Evolutionary conservation across 305 asterid genomes (phyloP), one percentile per base, ranked within the genome.

Genomic region (Rubia balearica): DNA sequence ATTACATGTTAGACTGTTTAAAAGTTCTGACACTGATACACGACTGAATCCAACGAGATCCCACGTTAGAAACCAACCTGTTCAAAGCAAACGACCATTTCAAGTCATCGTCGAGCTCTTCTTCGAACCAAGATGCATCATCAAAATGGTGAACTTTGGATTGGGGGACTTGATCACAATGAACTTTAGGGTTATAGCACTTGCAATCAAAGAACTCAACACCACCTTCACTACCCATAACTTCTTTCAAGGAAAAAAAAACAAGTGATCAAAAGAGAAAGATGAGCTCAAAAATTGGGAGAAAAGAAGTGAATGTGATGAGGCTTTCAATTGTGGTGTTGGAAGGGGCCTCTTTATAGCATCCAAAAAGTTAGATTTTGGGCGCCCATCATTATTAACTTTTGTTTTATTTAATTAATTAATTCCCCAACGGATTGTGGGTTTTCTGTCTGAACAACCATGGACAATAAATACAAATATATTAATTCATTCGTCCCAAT

Each of bases 41-140:
- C 51, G n/a, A 48, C n/a, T n/a, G n/a, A 48, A 48, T 13, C 7
- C 19, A 13, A 0, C 56, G 16, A 5, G 5, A 49, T 9, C 19
- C 5, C 56, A 5, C 0, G 16, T 16, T 13, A 1, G 3, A 13
- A 46, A 48, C 36, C 8, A 51, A 90, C 98, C 94, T 86, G 81
- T 91, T 93, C 69, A 93, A 79, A 72, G 97, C 88, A 74, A 93
- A 93, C 42, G 98, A 93, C 98, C 98, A 93, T 79, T 89, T 93
- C 77, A 93, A 92, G 81, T 93, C 80, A 81, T 79, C 89, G 80
- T 91, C 97, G 49, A 91, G 78, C 79, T 89, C 95, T 83, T 94
- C 97, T 75, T 94, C 98, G 76, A 88, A 93, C 98, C 98, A 93
- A 63, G 90, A 78, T 68, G 75, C 81, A 49, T 82, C 73, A 33